Conservation (phyloP, 139 green algal species). For the Eudorina sp. region DNA sequence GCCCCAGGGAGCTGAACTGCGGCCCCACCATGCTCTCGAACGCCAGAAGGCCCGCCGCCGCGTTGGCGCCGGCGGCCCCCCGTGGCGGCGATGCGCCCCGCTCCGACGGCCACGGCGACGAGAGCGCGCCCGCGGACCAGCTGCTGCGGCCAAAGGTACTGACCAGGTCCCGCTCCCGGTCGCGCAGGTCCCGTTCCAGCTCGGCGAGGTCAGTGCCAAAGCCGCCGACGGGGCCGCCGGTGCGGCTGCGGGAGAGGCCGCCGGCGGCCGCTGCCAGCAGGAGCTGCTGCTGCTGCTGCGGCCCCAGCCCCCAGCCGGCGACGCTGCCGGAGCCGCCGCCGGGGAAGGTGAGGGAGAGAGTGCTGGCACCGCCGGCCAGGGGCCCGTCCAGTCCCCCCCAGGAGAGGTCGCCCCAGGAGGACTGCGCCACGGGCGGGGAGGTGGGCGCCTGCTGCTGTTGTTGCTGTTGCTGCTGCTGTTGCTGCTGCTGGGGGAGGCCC, state of each 20-base stretch:
- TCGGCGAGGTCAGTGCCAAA: not conserved
- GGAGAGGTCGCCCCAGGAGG: not conserved
- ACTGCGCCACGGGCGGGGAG: not conserved
- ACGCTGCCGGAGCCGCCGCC: not conserved
- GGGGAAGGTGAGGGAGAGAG: constrained; percentile 17
- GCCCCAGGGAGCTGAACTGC: constrained; percentile 17
- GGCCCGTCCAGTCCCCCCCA: not conserved
- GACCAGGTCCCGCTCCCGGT: constrained; percentile 16
- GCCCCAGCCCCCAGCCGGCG: not conserved
- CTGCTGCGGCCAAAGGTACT: not conserved
- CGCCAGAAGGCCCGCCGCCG: constrained; percentile 19
- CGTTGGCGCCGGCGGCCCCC: not conserved
- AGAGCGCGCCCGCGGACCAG: not conserved
- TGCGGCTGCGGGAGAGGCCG: not conserved
- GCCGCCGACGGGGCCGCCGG: not conserved
- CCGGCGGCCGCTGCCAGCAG: not conserved
- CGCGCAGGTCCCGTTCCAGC: constrained; percentile 14
- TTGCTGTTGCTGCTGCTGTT: not conserved
- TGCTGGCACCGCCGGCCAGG: not conserved
- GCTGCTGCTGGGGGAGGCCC: too few relatives aligned
- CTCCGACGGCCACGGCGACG: not conserved
- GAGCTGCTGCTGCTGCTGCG: not conserved
- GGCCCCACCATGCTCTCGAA: constrained; percentile 25
- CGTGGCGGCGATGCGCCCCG: not conserved
- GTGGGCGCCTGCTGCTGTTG: not conserved